Conservation (phyloP, 129 eudicot genomes). For the Arctium minus region DNA sequence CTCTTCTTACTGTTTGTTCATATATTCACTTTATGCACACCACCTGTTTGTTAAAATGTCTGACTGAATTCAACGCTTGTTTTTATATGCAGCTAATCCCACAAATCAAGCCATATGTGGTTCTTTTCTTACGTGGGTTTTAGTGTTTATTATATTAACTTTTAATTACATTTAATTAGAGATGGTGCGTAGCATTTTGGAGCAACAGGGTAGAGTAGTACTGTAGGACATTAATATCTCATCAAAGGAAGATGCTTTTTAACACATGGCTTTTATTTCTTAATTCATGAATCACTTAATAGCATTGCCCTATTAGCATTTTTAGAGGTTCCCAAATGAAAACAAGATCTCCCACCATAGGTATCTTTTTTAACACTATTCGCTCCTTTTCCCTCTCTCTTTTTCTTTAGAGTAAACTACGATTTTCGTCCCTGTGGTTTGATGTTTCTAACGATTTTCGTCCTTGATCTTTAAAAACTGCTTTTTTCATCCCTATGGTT, state of each 20-base stretch:
- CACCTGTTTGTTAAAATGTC: conserved; percentile 32
- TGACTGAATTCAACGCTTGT: not conserved
- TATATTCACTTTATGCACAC: conserved; percentile 6
- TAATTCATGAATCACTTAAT: conserved; percentile 9
- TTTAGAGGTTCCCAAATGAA: not conserved
- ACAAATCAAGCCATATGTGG: not conserved
- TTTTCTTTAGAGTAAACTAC: not conserved
- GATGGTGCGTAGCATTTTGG: not conserved
- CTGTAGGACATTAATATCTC: conserved; percentile 9
- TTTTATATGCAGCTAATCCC: conserved; percentile 6
- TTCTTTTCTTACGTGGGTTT: conserved; percentile 17
- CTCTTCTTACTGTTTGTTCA: not conserved
- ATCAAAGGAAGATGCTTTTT: conserved; percentile 30
- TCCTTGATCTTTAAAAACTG: too few relatives aligned
- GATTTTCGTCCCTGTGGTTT: too few relatives aligned
- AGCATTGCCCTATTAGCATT: not conserved
- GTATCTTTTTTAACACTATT: not conserved
- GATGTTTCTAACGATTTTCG: too few relatives aligned
- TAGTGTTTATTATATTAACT: not conserved
- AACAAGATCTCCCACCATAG: not conserved
- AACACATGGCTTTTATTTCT: conserved; percentile 13
- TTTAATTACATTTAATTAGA: not conserved
- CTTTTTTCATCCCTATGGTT: too few relatives aligned
- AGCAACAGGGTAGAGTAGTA: not conserved
- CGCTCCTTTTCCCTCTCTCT: not conserved